Conservation (phyloP, 768 basidiomycete species). For the Boletellus emodensis region DNA sequence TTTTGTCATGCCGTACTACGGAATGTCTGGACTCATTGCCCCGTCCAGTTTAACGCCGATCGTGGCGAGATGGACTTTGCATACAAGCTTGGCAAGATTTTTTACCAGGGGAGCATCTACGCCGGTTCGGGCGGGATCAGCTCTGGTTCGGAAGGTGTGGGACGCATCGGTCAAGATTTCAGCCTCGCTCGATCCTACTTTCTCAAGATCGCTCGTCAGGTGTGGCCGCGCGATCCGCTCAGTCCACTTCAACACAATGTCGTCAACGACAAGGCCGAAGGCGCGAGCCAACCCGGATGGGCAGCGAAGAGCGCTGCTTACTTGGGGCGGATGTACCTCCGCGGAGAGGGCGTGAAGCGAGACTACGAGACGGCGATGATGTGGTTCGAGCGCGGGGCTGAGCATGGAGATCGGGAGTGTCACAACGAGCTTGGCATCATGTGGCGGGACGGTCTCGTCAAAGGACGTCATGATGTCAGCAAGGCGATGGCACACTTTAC, state of each 20-base stretch:
- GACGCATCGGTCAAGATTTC: constrained; percentile 79
- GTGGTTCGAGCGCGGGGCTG: constrained; percentile 90
- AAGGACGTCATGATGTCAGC: constrained; percentile 61
- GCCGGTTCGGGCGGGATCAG: constrained; percentile 70
- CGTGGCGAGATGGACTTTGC: constrained; percentile 87
- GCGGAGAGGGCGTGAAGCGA: constrained; percentile 86
- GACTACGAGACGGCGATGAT: constrained; percentile 76
- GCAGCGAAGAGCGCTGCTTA: constrained; percentile 84
- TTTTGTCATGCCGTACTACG: not conserved
- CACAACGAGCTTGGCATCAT: constrained; percentile 91
- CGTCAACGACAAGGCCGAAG: constrained; percentile 46
- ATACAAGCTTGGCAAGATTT: constrained; percentile 90
- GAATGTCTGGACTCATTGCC: not conserved
- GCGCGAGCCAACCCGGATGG: constrained; percentile 46
- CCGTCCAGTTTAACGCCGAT: constrained; percentile 84
- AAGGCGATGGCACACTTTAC: constrained; percentile 67
- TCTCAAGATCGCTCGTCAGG: constrained; percentile 69
- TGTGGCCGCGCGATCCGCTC: constrained; percentile 83
- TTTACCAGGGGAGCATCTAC: constrained; percentile 94
- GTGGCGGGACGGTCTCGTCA: constrained; percentile 80
- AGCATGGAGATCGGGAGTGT: constrained; percentile 80
- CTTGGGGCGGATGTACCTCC: constrained; percentile 88
- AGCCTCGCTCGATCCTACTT: constrained; percentile 80
- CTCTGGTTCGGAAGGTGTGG: constrained; percentile 90
- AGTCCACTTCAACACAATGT: constrained; percentile 47